These are phyloP conservation scores for Otatea glauca DNA, from an alignment of 176 grass and related monocot species.

Conservation along the genomic window DNA sequence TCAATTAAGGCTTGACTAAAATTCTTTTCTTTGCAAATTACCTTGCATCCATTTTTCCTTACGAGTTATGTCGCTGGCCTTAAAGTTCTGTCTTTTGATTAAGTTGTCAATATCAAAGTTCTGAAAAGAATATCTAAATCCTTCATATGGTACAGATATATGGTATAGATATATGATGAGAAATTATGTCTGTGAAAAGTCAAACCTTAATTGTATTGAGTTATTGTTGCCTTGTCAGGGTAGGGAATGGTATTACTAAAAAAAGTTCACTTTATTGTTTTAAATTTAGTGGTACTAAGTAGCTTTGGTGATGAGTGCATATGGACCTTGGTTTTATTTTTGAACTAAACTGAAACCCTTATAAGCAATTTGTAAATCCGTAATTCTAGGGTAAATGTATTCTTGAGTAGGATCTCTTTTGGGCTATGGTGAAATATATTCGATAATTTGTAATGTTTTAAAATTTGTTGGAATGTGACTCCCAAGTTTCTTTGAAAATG, in stretches of 20 bases:
- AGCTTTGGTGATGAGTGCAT: not conserved
- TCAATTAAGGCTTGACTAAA: not conserved
- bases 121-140: not conserved
- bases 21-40: constrained; percentile 25
- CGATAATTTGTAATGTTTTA: not conserved
- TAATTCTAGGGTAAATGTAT: constrained; percentile 13
- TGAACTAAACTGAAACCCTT: constrained; percentile 11
- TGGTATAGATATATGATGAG: not conserved
- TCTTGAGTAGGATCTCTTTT: constrained; percentile 15
- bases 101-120: not conserved
- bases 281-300: not conserved
- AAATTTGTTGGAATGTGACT: not conserved
- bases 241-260: not conserved
- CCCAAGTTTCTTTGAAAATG: not conserved
- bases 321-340: constrained; percentile 29
- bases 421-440: constrained; percentile 25
- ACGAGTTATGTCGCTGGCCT: constrained; percentile 4
- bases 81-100: constrained; percentile 26
- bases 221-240: not conserved
- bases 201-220: not conserved
- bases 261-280: not conserved
- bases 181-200: not conserved
- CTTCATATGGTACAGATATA: not conserved
- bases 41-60: constrained; percentile 4
- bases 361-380: not conserved